Evolutionary conservation across 108 stramenopile genomes (phyloP), one percentile per base, ranked within the genome.

Genomic region (Hondaea fermentalgiana): DNA sequence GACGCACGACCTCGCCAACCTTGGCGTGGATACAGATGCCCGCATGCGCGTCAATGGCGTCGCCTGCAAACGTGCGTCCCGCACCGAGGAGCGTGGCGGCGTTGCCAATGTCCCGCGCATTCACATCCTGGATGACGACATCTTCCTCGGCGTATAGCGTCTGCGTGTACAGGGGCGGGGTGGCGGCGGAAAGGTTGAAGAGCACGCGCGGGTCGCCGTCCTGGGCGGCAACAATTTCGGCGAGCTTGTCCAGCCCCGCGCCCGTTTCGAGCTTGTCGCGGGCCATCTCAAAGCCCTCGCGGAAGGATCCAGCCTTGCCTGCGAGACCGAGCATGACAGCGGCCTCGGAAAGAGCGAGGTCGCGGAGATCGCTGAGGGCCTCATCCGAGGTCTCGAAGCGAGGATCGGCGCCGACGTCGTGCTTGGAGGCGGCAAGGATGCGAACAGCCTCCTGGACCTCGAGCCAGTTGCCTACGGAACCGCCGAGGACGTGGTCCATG

Each of bases 391-490:
- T 69, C 4, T 28, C 64, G 25, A 69, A 69, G 25, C 64, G 64
- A 6, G 64, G 64, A 3, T 69, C 64, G 59, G 71, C 60, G 60
- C 87, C 59, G 58, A 55, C 45, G 47, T 87, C 88, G 59, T 72
- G 87, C 87, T 69, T 87, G 64, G 64, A 87, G 44, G 47, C 87
- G 87, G 89, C 91, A 88, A 96, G 93, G 25, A 95, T 91, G 87
- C 94, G 92, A 58, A 96, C 92, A 88, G 95, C 95, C 89, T 97
- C 96, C 17, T 90, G 88, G 1, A 97, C 93, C 90, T 97, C 96
- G 55, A 95, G 60, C 95, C 95, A 95, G 72, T 97, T 97, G 4
- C 96, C 95, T 5, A 96, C 95, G 4, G 94, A 92, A 14, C 90
- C 88, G 5, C 96, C 96, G 58, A 97, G 89, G 0, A 93, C 91